Conservation (phyloP, 495 filamentous ascomycete genomes). For the Penicillium malachiteum region DNA sequence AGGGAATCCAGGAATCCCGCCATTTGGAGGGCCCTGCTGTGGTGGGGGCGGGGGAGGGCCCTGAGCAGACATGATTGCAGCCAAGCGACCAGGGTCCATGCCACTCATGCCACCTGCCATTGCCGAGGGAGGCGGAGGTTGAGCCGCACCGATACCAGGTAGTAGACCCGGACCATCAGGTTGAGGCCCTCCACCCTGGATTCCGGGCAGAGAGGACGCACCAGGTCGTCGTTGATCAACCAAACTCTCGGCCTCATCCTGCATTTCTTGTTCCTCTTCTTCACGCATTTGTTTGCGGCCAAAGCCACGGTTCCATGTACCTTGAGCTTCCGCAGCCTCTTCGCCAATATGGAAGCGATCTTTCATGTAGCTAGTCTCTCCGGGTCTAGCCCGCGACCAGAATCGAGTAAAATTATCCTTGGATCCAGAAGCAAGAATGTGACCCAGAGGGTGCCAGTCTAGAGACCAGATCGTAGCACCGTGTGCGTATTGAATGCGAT, state of each 20-base stretch:
- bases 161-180: conserved; percentile 39
- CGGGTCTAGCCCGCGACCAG: conserved; percentile 87
- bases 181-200: conserved; percentile 39
- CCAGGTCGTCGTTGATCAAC: conserved; percentile 81
- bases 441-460: conserved; percentile 94
- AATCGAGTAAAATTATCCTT: conserved; percentile 96
- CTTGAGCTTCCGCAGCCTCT: conserved; percentile 86
- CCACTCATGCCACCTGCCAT: conserved; percentile 50
- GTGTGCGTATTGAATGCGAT: conserved; percentile 81
- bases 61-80: conserved; percentile 45
- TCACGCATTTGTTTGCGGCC: conserved; percentile 77
- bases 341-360: conserved; percentile 95
- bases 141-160: conserved; percentile 48
- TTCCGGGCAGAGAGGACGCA: conserved; percentile 50
- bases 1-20: conserved; percentile 35
- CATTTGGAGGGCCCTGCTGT: conserved; percentile 6
- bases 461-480: conserved; percentile 94
- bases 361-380: conserved; percentile 77
- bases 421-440: conserved; percentile 96
- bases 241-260: conserved; percentile 91
- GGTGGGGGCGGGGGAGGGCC: conserved; percentile 26
- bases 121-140: conserved; percentile 48
- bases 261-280: conserved; percentile 87
- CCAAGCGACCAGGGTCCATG: conserved; percentile 52
- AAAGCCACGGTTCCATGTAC: conserved; percentile 83